Evolutionary conservation across 345 rosid species (phyloP).

Genomic region (Citrus trifoliata): DNA sequence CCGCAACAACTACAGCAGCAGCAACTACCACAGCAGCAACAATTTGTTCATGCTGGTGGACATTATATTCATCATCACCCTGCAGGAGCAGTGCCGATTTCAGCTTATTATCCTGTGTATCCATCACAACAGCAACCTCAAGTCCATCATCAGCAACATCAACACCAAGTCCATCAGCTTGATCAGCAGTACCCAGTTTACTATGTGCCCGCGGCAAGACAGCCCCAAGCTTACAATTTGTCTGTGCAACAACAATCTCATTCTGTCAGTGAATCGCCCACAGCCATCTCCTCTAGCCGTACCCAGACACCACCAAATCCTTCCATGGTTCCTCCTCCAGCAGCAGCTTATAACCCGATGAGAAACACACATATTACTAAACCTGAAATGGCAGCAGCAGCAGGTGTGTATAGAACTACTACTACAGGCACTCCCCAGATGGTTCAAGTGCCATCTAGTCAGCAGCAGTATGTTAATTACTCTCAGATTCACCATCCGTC

Average conservation of each 20-base stretch:
- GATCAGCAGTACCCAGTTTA: slow-evolving; percentile 87
- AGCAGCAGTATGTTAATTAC: slow-evolving; percentile 73
- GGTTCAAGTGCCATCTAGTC: slow-evolving; percentile 63
- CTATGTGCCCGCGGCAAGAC: slow-evolving; percentile 62
- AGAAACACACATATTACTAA: slow-evolving; percentile 54
- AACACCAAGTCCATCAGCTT: slow-evolving; percentile 38
- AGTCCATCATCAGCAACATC: slow-evolving; percentile 40
- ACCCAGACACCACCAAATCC: slow-evolving; percentile 60
- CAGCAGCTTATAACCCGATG: slow-evolving; percentile 49
- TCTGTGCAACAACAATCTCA: slow-evolving; percentile 64
- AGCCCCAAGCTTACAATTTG: slow-evolving; percentile 55
- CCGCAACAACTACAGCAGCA: slow-evolving; percentile 19
- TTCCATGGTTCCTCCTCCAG: slow-evolving; percentile 46
- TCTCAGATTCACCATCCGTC: slow-evolving; percentile 83
- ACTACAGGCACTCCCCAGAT: slow-evolving; percentile 52
- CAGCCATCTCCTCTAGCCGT: slow-evolving; percentile 41
- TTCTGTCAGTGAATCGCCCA: slow-evolving; percentile 44
- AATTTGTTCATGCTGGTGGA: slow-evolving; percentile 60
- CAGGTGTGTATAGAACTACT: slow-evolving; percentile 59
- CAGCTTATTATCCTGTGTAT: slow-evolving; percentile 69
- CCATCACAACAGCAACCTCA: slow-evolving; percentile 79
- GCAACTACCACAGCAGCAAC: slow-evolving; percentile 50
- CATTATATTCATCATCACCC: slow-evolving; percentile 80
- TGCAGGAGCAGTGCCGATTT: slow-evolving; percentile 51
- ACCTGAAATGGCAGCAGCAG: slow-evolving; percentile 59